Evolutionary conservation across 2,329 filamentous ascomycete genomes (phyloP), one percentile per base, ranked within the genome.

Genomic region (Fusarium vanettenii): DNA sequence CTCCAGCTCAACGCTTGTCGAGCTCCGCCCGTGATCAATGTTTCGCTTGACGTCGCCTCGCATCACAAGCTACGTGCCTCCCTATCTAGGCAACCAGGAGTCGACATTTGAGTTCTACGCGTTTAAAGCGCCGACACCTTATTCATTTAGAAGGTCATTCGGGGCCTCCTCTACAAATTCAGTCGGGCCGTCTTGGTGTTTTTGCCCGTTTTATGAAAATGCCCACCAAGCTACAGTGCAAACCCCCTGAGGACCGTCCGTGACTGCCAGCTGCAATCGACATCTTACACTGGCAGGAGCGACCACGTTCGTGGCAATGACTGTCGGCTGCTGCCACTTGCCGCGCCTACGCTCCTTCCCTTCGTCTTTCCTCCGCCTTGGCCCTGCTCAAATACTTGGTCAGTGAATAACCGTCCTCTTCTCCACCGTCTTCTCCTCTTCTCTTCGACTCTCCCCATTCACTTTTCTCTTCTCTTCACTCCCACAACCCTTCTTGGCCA

Each of bases 361-460:
- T 70, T 67, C 63, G 66, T 56, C 64, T 59, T 70, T 67, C 45
- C 29, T 55, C 67, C 71, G 48, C 31, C 43, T 72, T 79, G 72
- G 74, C 63, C 76, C 73, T 76, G 60, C 73, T 72, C 60, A 65
- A 64, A 43, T 52, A 62, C 62, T 64, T 69, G 69, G 71, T 72
- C 77, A 75, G 79, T 78, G 78, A 79, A 76, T 78, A 80, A 77
- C 79, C 70, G 73, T 68, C 77, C 27, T 67, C 72, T 48, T 33
- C 50, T 60, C 69, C 56, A 50, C 67, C 70, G 66, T 66, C 70
- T 60, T 61, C 64, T 67, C 60, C 69, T 68, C 68, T 43, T 50
- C 29, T 63, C 64, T 70, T 69, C 57, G 10, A 61, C 63, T 60
- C 57, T 67, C 55, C 64, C 43, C 60, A 63, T 66, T 63, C 64